These are phyloP conservation scores for Luzula sylvatica DNA, from an alignment of 176 grass and related monocot species.

Conservation along the genomic window DNA sequence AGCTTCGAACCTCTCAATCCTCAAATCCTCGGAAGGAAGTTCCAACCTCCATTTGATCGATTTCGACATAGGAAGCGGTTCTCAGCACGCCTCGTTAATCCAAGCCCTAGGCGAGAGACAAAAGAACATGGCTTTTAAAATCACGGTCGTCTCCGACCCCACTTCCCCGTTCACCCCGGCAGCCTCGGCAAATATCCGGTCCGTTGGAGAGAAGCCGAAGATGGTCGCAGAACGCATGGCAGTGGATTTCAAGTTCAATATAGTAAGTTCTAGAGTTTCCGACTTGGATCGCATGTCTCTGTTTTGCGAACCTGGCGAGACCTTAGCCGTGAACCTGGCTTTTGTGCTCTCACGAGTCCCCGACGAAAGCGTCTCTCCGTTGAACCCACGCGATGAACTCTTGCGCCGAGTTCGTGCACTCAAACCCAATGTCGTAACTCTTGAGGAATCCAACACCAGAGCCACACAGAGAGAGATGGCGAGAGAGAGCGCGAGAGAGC, in stretches of 20 bases:
- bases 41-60: slow-evolving; percentile 58
- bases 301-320: slow-evolving; percentile 52
- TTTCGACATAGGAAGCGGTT: slow-evolving; percentile 51
- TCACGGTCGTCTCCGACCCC: slow-evolving; percentile 69
- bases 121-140: slow-evolving; percentile 26
- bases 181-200: neutral
- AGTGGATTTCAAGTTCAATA: slow-evolving; percentile 36
- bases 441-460: no score
- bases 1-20: slow-evolving; percentile 57
- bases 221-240: slow-evolving; percentile 40
- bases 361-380: slow-evolving; percentile 85
- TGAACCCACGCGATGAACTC: slow-evolving; percentile 79
- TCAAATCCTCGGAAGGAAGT: slow-evolving; percentile 32
- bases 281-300: slow-evolving; percentile 44
- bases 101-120: slow-evolving; percentile 43
- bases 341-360: slow-evolving; percentile 64
- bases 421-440: slow-evolving; percentile 41
- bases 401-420: slow-evolving; percentile 76
- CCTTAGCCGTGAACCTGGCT: slow-evolving; percentile 67
- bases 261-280: slow-evolving; percentile 37
- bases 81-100: slow-evolving; percentile 59
- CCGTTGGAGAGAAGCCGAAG: slow-evolving; percentile 33
- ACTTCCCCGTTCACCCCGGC: slow-evolving; percentile 44
- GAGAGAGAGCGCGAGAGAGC: no score
- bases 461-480: no score